A percentile compares a stretch with the other conserved stretches of the same genome.
These are phyloP conservation scores for Beauveria sp. DNA, from an alignment of 2,329 filamentous ascomycete species.

Conservation along the genomic window DNA sequence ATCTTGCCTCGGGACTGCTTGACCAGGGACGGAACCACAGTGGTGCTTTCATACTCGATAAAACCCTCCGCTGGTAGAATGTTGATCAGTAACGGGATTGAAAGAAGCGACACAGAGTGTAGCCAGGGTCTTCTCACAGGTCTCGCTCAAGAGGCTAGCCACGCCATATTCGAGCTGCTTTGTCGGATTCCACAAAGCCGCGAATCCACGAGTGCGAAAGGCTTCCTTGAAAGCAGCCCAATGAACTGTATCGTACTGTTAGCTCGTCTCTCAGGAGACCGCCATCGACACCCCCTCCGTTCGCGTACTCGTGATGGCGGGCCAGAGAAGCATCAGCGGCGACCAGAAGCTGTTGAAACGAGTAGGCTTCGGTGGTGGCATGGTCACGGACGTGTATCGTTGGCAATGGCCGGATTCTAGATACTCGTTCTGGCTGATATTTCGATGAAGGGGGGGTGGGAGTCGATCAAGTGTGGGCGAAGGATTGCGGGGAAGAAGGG, in stretches of 20 bases:
- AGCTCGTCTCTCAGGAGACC: not conserved
- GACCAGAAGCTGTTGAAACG: slow-evolving; percentile 1
- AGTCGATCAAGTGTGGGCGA: too few species aligned
- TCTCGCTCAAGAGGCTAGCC: slow-evolving; percentile 4
- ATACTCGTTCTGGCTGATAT: too few species aligned
- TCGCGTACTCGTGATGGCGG: not conserved
- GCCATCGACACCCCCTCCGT: not conserved
- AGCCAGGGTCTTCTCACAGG: not conserved
- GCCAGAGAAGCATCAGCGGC: slow-evolving; percentile 3
- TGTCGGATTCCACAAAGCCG: not conserved
- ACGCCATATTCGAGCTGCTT: not conserved
- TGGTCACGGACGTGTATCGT: not conserved
- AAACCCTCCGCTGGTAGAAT: not conserved
- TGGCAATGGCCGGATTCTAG: not conserved
- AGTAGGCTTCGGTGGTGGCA: not conserved
- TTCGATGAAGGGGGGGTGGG: too few species aligned
- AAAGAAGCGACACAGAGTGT: too few species aligned
- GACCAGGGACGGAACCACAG: slow-evolving; percentile 4
- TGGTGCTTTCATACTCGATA: slow-evolving; percentile 8
- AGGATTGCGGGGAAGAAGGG: not conserved
- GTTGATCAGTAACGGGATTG: not conserved
- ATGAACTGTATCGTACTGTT: not conserved
- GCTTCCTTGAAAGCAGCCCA: slow-evolving; percentile 3
- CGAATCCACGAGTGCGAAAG: not conserved
- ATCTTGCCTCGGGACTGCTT: slow-evolving; percentile 16